Base-by-base conservation (phyloP, 257 asterid species). In the Nemophila menziesii region DNA sequence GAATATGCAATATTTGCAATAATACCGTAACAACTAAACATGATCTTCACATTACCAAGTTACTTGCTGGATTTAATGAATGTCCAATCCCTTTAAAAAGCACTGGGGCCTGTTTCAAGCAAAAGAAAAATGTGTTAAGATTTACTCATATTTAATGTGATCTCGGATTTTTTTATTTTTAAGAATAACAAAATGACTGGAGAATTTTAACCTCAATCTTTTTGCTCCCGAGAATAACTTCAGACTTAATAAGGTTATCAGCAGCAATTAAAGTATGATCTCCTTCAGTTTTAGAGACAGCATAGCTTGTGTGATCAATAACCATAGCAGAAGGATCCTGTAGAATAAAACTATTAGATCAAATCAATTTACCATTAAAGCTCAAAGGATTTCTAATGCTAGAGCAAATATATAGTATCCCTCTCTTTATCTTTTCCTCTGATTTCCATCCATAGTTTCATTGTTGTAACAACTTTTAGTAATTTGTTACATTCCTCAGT, bases 11-110 rank as follows among this genome's bases (percentile, higher is more conserved):
- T 29, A 7, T 10, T 29, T 13, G 5, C 36, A 7, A 5, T 2
- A 13, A 13, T 13, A 29, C 12, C 36, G 58, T 22, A 50, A 11
- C 26, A 44, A 16, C 22, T 4, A 5, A 20, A 5, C 24, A 40
- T 43, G 16, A 43, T 11, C 8, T 39, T 43, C 12, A 57, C 22
- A 5, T 62, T 77, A 87, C 93, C 95, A 87, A 56, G 71, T 58
- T 80, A 68, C 70, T 87, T 33, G 80, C 78, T n/a, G 92, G 75
- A 68, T 80, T 80, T 55, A 87, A 39, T 1, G 86, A 80, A 65
- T 83, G 97, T 22, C 93, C 93, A 53, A 76, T 72, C 59, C 97
- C 97, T 73, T 72, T 83, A 62, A 74, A 87, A 52, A 87, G 82
- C 49, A 87, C 82, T 2, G 92, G 95, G 54, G 83, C 92, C 95